These are phyloP conservation scores for Falciphora oryzae DNA, from an alignment of 2,329 filamentous ascomycete genomes.

Conservation along the genomic window DNA sequence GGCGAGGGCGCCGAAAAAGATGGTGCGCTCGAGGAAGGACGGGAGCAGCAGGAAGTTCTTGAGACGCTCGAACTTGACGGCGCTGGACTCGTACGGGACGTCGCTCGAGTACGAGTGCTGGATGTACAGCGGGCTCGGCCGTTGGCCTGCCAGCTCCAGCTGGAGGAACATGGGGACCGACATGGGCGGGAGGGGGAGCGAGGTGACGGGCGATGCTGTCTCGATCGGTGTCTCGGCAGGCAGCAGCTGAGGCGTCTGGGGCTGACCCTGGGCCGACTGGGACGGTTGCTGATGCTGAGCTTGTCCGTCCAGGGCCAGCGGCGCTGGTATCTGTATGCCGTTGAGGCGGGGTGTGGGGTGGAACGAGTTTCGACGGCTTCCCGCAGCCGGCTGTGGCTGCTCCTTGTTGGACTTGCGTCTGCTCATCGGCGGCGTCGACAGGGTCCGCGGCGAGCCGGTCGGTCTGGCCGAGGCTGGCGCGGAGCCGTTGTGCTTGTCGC, in stretches of 20 bases:
- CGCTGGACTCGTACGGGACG: slow-evolving; percentile 82
- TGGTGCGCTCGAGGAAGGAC: slow-evolving; percentile 72
- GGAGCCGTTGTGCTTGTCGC: slow-evolving; percentile 11
- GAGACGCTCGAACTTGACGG: slow-evolving; percentile 85
- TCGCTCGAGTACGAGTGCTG: slow-evolving; percentile 52
- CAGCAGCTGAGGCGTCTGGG: slow-evolving; percentile 16
- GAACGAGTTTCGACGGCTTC: slow-evolving; percentile 44
- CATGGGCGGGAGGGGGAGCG: slow-evolving; percentile 60
- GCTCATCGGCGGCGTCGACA: slow-evolving; percentile 48
- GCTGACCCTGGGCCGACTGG: slow-evolving; percentile 11
- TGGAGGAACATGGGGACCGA: slow-evolving; percentile 60
- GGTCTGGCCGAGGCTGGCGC: slow-evolving; percentile 13
- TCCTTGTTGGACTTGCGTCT: slow-evolving; percentile 29
- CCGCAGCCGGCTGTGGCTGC: slow-evolving; percentile 24
- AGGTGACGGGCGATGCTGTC: slow-evolving; percentile 43
- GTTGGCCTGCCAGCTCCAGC: slow-evolving; percentile 55
- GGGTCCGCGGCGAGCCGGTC: slow-evolving; percentile 28
- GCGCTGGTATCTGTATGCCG: slow-evolving; percentile 13
- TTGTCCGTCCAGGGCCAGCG: slow-evolving; percentile 19
- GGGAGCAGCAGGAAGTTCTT: slow-evolving; percentile 84
- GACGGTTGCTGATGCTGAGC: slow-evolving; percentile 12
- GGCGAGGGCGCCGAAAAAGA: slow-evolving; percentile 83
- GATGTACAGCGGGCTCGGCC: slow-evolving; percentile 61
- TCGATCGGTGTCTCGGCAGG: not conserved
- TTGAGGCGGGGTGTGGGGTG: slow-evolving; percentile 31